phyloP scores from a whole-genome alignment of 805 yeast species.

The Kazachstania kunashirensis region DNA sequence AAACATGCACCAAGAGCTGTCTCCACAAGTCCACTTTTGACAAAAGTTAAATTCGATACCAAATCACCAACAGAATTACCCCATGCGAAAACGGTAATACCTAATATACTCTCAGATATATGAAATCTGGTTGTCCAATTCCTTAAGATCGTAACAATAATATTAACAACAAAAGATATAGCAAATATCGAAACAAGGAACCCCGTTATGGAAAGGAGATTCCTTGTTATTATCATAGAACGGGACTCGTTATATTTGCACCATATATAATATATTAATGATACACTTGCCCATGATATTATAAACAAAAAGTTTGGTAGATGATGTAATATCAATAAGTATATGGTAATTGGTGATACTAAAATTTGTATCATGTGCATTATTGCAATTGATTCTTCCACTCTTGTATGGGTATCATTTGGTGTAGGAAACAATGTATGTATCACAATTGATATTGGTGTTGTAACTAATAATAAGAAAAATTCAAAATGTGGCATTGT shows the following conservation, averaged over 20 bases:
- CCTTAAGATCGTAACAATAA: constrained; percentile 52
- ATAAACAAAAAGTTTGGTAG: neutral
- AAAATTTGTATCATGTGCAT: constrained; percentile 5
- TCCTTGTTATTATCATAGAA: neutral
- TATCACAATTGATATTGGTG: constrained; percentile 16
- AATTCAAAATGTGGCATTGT: constrained; percentile 12
- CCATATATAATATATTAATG: neutral
- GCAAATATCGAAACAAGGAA: constrained; percentile 57
- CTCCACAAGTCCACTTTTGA: constrained; percentile 69
- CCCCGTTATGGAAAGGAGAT: constrained; percentile 39
- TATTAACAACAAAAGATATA: constrained; percentile 38
- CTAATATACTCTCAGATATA: constrained; percentile 70
- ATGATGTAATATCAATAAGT: neutral
- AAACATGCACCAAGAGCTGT: constrained; percentile 95
- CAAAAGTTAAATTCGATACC: constrained; percentile 72
- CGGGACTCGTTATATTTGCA: neutral
- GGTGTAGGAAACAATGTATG: constrained; percentile 13
- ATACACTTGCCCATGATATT: neutral
- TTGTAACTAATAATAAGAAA: constrained; percentile 14
- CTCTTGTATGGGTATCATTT: neutral
- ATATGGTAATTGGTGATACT: constrained; percentile 5
- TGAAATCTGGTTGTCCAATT: constrained; percentile 49
- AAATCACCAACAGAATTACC: constrained; percentile 92
- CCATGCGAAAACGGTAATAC: constrained; percentile 79
- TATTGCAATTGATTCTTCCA: neutral